Evolutionary conservation across 2,329 filamentous ascomycete genomes (phyloP).

Genomic region (Parasarocladium wereldwijsianum): DNA sequence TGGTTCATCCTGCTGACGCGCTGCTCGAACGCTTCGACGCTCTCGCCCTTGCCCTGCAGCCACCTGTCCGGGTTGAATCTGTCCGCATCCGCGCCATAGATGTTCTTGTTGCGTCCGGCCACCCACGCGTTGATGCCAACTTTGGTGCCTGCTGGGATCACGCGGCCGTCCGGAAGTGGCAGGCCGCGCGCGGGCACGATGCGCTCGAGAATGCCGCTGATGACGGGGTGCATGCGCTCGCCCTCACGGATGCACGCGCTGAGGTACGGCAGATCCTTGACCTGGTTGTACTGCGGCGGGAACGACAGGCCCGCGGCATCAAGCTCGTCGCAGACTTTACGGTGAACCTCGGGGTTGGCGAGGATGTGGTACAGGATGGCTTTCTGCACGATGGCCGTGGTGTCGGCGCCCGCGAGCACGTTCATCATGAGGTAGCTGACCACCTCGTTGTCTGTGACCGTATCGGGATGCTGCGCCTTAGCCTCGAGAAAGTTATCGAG

Average conservation of each 20-base stretch:
- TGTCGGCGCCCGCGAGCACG: slow-evolving; percentile 20
- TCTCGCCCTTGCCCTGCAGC: slow-evolving; percentile 21
- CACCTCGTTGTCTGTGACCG: slow-evolving; percentile 16
- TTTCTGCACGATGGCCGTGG: slow-evolving; percentile 19
- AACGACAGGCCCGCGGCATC: slow-evolving; percentile 13
- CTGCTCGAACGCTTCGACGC: slow-evolving; percentile 14
- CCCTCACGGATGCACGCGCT: slow-evolving; percentile 36
- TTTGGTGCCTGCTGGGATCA: slow-evolving; percentile 20
- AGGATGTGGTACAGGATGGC: slow-evolving; percentile 22
- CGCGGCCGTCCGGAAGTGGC: slow-evolving; percentile 17
- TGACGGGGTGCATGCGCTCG: slow-evolving; percentile 30
- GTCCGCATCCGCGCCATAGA: slow-evolving; percentile 30
- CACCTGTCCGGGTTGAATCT: slow-evolving; percentile 32
- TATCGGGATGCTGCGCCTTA: slow-evolving; percentile 17
- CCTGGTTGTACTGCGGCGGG: slow-evolving; percentile 9
- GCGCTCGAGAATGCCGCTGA: slow-evolving; percentile 33
- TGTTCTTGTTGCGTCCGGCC: slow-evolving; percentile 18
- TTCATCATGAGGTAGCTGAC: slow-evolving; percentile 7
- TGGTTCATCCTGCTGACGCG: slow-evolving; percentile 22
- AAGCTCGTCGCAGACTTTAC: slow-evolving; percentile 22
- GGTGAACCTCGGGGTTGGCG: slow-evolving; percentile 13
- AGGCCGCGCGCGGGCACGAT: slow-evolving; percentile 27
- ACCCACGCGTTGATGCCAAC: slow-evolving; percentile 27
- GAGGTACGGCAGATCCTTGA: slow-evolving; percentile 25
- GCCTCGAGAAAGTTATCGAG: slow-evolving; percentile 20